phyloP scores from a whole-genome alignment of 371 early-diverging fungal genomes.

The Haplosporangium sp. region DNA sequence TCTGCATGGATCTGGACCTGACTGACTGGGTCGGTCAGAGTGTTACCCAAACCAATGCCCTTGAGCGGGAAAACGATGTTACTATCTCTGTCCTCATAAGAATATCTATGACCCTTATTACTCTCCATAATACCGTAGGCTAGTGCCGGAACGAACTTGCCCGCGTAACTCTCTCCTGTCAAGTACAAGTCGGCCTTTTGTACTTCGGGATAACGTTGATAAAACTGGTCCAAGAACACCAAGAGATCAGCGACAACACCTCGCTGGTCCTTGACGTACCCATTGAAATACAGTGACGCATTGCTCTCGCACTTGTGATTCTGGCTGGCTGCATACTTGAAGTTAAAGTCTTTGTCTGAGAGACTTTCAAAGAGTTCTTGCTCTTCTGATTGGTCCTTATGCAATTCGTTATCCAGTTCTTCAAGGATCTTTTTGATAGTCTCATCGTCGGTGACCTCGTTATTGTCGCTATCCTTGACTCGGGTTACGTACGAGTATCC shows the following conservation, averaged over 20 bases:
- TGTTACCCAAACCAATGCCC: conserved; percentile 67
- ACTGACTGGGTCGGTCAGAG: conserved; percentile 67
- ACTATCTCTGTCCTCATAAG: background rate
- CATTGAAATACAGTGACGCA: conserved; percentile 38
- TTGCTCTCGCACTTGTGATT: conserved; percentile 5
- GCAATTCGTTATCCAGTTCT: conserved; percentile 14
- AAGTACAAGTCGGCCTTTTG: conserved; percentile 57
- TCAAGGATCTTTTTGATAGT: conserved; percentile 3
- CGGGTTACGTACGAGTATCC: conserved; percentile 61
- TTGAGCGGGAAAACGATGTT: conserved; percentile 50
- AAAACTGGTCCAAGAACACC: conserved; percentile 62
- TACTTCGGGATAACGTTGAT: conserved; percentile 61
- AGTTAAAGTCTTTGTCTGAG: background rate
- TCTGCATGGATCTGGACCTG: conserved; percentile 70
- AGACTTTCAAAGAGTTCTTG: conserved; percentile 31
- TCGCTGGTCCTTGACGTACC: conserved; percentile 61
- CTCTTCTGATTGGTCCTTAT: conserved; percentile 24
- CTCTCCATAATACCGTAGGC: conserved; percentile 58
- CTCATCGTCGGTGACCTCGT: conserved; percentile 2
- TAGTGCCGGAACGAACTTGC: conserved; percentile 69
- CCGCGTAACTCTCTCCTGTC: conserved; percentile 68
- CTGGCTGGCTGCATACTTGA: conserved; percentile 8
- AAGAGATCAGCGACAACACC: conserved; percentile 64
- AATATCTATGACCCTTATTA: conserved; percentile 44
- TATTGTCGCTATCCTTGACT: conserved; percentile 5